A percentile compares a stretch with the other conserved stretches of the same genome.
Evolutionary conservation across 2,329 filamentous ascomycete genomes (phyloP).

Genomic region (Myrmaecium sp.): DNA sequence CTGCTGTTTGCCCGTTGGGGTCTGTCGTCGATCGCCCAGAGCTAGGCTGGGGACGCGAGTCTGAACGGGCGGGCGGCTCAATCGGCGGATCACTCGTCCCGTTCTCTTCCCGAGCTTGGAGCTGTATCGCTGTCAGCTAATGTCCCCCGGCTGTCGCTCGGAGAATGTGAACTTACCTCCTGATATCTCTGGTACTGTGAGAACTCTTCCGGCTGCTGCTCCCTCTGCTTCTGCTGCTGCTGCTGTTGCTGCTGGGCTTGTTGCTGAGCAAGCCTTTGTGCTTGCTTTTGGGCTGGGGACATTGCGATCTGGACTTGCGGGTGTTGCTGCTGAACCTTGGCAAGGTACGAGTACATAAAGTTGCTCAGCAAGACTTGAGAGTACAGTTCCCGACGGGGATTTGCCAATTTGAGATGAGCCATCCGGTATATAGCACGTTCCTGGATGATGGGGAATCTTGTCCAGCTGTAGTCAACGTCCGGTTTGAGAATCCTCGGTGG

Average conservation of each 20-base stretch:
- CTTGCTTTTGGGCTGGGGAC: slow-evolving; percentile 54
- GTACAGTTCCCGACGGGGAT: slow-evolving; percentile 76
- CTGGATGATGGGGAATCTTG: slow-evolving; percentile 83
- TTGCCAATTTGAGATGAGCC: slow-evolving; percentile 98
- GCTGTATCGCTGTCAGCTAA: not conserved
- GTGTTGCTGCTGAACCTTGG: slow-evolving; percentile 98
- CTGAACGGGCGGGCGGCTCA: not conserved
- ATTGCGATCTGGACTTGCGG: slow-evolving; percentile 85
- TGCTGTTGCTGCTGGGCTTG: too few relatives aligned
- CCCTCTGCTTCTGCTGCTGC: slow-evolving; percentile 17
- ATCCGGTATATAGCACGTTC: slow-evolving; percentile 96
- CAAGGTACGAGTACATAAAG: slow-evolving; percentile 98
- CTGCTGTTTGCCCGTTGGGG: too few relatives aligned
- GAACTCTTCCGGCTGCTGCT: slow-evolving; percentile 22
- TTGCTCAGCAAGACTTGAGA: slow-evolving; percentile 95
- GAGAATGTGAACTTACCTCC: slow-evolving; percentile 10
- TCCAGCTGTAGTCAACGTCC: slow-evolving; percentile 93
- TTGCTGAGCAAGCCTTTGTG: slow-evolving; percentile 38
- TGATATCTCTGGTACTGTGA: slow-evolving; percentile 23
- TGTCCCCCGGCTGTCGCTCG: not conserved
- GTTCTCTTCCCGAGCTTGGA: not conserved
- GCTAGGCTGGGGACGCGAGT: too few relatives aligned
- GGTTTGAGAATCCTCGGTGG: slow-evolving; percentile 55
- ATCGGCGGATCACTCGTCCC: not conserved
- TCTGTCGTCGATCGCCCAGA: too few relatives aligned